phyloP scores from a whole-genome alignment of 2,329 filamentous ascomycete species.

The Escovopsis weberi region DNA sequence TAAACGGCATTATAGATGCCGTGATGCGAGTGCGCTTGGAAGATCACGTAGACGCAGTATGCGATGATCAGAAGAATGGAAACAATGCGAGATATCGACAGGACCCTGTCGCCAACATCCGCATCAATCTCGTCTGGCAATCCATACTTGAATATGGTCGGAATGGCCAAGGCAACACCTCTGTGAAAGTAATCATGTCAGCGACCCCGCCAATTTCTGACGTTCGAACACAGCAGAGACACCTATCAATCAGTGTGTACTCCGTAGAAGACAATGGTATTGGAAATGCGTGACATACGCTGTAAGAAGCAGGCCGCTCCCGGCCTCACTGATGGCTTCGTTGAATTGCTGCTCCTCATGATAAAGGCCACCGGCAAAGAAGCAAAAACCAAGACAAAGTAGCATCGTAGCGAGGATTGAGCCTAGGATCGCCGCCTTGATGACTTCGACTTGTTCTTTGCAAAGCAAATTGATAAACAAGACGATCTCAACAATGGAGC shows the following conservation, averaged over 20 bases:
- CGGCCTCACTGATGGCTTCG: slow-evolving; percentile 63
- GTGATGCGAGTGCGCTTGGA: slow-evolving; percentile 65
- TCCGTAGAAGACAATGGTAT: no score
- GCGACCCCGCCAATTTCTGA: no score
- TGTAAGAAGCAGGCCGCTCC: slow-evolving; percentile 61
- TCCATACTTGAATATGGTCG: slow-evolving; percentile 25
- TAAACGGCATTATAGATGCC: slow-evolving; percentile 63
- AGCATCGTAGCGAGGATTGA: slow-evolving; percentile 68
- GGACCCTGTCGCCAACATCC: slow-evolving; percentile 32
- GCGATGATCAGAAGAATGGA: slow-evolving; percentile 52
- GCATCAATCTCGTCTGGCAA: slow-evolving; percentile 15
- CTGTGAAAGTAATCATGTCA: slow-evolving; percentile 7
- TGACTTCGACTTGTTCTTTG: slow-evolving; percentile 41
- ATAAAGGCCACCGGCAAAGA: slow-evolving; percentile 59
- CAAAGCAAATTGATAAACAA: slow-evolving; percentile 3
- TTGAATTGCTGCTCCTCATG: slow-evolving; percentile 58
- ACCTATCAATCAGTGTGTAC: not conserved
- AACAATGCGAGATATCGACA: slow-evolving; percentile 56
- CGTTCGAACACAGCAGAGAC: not conserved
- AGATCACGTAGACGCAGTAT: slow-evolving; percentile 45
- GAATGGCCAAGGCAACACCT: slow-evolving; percentile 26
- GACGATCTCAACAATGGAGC: slow-evolving; percentile 34
- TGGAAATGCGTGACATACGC: slow-evolving; percentile 39
- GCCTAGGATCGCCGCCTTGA: slow-evolving; percentile 70
- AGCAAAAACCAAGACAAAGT: slow-evolving; percentile 66